Conservation (phyloP, 2,329 filamentous ascomycete species). For the Gliomastix tumulicola region DNA sequence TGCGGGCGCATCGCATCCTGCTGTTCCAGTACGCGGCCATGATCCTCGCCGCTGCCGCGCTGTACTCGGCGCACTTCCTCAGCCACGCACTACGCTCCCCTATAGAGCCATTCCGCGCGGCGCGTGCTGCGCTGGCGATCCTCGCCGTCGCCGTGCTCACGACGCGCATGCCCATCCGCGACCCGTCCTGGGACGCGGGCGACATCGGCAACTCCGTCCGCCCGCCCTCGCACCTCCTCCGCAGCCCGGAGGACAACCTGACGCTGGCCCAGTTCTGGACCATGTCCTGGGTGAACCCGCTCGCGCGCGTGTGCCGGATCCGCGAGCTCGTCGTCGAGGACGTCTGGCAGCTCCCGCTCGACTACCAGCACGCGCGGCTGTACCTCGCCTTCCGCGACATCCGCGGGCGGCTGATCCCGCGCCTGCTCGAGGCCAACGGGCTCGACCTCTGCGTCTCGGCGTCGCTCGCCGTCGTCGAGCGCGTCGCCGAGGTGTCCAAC, state of each 20-base stretch:
- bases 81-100: slow-evolving; percentile 9
- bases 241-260: slow-evolving; percentile 71
- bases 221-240: slow-evolving; percentile 32
- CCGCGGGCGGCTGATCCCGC: slow-evolving; percentile 61
- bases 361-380: slow-evolving; percentile 73
- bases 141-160: slow-evolving; percentile 20
- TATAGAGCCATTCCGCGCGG: slow-evolving; percentile 14
- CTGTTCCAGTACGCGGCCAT: slow-evolving; percentile 28
- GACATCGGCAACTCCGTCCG: slow-evolving; percentile 19
- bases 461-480: slow-evolving; percentile 49
- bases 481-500: slow-evolving; percentile 26
- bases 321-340: slow-evolving; percentile 69
- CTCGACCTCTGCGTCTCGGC: slow-evolving; percentile 68
- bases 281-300: slow-evolving; percentile 73
- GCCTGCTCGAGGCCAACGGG: slow-evolving; percentile 69
- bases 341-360: slow-evolving; percentile 72
- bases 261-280: slow-evolving; percentile 79
- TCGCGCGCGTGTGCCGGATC: slow-evolving; percentile 58
- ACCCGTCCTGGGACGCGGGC: slow-evolving; percentile 21
- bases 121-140: slow-evolving; percentile 12
- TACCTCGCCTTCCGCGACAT: slow-evolving; percentile 70
- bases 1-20: slow-evolving; percentile 31
- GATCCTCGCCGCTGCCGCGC: slow-evolving; percentile 18
- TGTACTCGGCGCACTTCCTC: slow-evolving; percentile 21
- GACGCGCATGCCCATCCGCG: slow-evolving; percentile 28